These are phyloP conservation scores for Eimeria maxima DNA, from an alignment of 169 alveolate genomes.

Conservation along the genomic window DNA sequence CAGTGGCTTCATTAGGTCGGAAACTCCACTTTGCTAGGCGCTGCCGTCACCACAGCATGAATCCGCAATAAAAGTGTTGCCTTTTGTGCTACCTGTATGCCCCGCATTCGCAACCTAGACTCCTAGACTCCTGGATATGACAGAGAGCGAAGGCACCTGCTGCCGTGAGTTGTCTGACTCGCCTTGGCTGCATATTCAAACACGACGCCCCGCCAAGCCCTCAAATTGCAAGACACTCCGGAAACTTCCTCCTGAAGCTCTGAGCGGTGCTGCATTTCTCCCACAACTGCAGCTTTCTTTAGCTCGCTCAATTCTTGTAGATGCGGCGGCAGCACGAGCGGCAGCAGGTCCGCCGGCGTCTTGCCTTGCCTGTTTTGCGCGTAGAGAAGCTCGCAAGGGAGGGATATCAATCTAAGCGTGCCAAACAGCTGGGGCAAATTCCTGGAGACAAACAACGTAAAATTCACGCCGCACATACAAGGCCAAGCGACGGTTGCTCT, in stretches of 20 bases:
- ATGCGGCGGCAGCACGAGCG: slow-evolving; percentile 47
- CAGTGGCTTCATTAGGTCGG: not conserved
- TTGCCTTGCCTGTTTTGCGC: slow-evolving; percentile 75
- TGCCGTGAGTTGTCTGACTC: slow-evolving; percentile 8
- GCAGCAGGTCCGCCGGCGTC: slow-evolving; percentile 81
- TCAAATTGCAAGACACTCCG: slow-evolving; percentile 14
- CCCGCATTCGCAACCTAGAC: slow-evolving; percentile 3
- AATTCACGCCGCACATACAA: not conserved
- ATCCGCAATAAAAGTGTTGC: not conserved
- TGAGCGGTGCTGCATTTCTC: slow-evolving; percentile 44
- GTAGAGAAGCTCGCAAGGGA: slow-evolving; percentile 56
- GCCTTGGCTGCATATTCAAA: slow-evolving; percentile 80
- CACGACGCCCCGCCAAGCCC: slow-evolving; percentile 77
- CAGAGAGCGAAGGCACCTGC: not conserved
- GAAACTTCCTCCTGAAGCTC: slow-evolving; percentile 49
- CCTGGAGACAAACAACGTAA: slow-evolving; percentile 2
- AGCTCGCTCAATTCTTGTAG: slow-evolving; percentile 43
- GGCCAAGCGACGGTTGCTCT: not conserved
- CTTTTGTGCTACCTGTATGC: not conserved
- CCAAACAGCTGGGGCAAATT: slow-evolving; percentile 78
- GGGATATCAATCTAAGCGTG: slow-evolving; percentile 25
- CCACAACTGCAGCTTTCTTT: slow-evolving; percentile 53
- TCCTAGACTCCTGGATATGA: not conserved
- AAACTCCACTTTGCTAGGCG: not conserved
- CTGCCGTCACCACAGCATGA: not conserved